Evolutionary conservation across 768 basidiomycete species (phyloP).

Genomic region (Psilocybe tampanensis): DNA sequence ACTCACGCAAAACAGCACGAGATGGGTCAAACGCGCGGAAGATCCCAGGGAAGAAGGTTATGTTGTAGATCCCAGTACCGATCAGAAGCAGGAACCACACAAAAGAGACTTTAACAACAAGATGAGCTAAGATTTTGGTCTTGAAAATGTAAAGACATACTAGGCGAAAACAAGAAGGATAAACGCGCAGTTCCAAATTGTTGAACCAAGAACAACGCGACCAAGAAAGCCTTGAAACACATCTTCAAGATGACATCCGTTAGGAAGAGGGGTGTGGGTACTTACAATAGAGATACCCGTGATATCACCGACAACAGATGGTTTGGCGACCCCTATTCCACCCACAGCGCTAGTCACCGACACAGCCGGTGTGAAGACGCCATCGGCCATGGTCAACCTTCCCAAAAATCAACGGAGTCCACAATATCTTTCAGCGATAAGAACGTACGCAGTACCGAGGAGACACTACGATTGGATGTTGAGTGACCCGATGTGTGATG

Average conservation of each 20-base stretch:
- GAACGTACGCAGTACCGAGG: conserved; percentile 54
- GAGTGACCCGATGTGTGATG: not conserved
- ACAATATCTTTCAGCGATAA: not conserved
- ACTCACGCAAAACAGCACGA: conserved; percentile 60
- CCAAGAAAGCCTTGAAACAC: conserved; percentile 46
- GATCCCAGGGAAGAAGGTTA: conserved; percentile 54
- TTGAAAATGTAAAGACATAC: conserved; percentile 29
- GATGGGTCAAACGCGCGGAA: conserved; percentile 72
- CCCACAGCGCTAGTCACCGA: conserved; percentile 69
- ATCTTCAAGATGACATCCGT: not conserved
- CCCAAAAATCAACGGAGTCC: not conserved
- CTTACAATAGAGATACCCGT: conserved; percentile 62
- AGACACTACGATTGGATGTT: conserved; percentile 42
- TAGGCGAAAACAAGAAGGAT: conserved; percentile 54
- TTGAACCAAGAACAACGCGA: conserved; percentile 60
- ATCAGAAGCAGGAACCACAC: conserved; percentile 58
- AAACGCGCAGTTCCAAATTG: conserved; percentile 60
- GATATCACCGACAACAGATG: conserved; percentile 46
- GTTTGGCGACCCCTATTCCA: conserved; percentile 66
- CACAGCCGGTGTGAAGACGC: conserved; percentile 69
- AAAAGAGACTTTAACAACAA: conserved; percentile 44
- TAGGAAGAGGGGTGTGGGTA: not conserved
- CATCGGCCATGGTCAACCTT: conserved; percentile 67
- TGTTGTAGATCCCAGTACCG: conserved; percentile 59
- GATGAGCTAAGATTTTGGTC: not conserved